These are phyloP conservation scores for Podosphaera leucotricha DNA, from an alignment of 2,329 filamentous ascomycete species.

Conservation along the genomic window DNA sequence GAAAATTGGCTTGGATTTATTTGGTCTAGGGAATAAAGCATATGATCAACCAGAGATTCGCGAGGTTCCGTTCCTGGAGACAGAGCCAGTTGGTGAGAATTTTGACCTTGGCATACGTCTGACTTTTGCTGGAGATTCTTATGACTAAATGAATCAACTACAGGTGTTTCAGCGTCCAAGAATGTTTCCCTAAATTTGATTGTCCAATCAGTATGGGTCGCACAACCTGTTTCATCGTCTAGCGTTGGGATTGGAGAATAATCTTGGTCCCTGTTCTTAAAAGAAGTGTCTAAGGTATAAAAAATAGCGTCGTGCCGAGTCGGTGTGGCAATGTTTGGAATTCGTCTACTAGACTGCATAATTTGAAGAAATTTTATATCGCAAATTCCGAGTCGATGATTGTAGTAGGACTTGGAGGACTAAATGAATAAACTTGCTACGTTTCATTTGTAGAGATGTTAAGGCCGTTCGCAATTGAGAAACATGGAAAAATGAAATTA, in stretches of 20 bases:
- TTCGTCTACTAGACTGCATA: not conserved
- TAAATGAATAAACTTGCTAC: not conserved
- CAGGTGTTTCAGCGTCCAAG: not conserved
- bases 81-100: slow-evolving; percentile 57
- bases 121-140: not conserved
- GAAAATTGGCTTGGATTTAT: slow-evolving; percentile 21
- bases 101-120: slow-evolving; percentile 5
- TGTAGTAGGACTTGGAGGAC: not conserved
- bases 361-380: not conserved
- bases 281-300: not conserved
- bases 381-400: not conserved
- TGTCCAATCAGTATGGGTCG: not conserved
- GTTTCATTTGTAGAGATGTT: not conserved
- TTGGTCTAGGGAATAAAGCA: slow-evolving; percentile 81
- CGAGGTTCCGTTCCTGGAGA: slow-evolving; percentile 54
- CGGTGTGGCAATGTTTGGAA: not conserved
- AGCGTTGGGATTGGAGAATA: not conserved
- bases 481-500: not conserved
- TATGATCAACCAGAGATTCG: slow-evolving; percentile 84
- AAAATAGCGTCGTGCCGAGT: not conserved
- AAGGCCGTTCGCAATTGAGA: not conserved
- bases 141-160: not conserved
- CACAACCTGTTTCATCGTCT: not conserved
- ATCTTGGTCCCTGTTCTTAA: not conserved
- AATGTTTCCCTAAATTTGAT: not conserved